A percentile compares a stretch with the other conserved stretches of the same genome.
Conservation (phyloP, 148 eudicot species). For the Heliosperma pusillum region DNA sequence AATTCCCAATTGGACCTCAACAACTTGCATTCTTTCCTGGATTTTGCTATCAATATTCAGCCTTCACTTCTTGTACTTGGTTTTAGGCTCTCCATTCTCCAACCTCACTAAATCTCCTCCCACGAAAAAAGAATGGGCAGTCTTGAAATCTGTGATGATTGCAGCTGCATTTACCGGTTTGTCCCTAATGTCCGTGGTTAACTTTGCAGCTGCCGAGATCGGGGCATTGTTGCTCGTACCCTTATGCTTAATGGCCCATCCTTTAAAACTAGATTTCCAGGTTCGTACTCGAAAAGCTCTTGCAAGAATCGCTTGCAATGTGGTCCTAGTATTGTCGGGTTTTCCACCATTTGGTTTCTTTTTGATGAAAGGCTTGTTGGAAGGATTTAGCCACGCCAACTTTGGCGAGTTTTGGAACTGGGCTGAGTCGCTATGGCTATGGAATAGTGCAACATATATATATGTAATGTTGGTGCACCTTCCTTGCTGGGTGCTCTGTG, state of each 20-base stretch:
- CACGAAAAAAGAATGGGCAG: slow-evolving; percentile 53
- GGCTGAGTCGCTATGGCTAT: slow-evolving; percentile 75
- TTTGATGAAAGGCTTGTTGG: slow-evolving; percentile 46
- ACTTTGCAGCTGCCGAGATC: slow-evolving; percentile 89
- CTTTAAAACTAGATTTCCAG: slow-evolving; percentile 45
- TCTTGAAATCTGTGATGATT: slow-evolving; percentile 70
- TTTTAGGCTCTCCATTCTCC: slow-evolving; percentile 50
- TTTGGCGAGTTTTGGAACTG: slow-evolving; percentile 80
- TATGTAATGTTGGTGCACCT: slow-evolving; percentile 72
- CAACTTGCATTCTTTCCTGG: slow-evolving; percentile 55
- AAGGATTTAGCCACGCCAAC: slow-evolving; percentile 36
- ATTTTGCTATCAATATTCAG: slow-evolving; percentile 41
- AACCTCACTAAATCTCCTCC: slow-evolving; percentile 21
- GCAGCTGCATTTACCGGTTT: slow-evolving; percentile 72
- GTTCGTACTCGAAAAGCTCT: slow-evolving; percentile 32
- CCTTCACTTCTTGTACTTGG: slow-evolving; percentile 39
- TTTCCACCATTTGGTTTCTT: slow-evolving; percentile 69
- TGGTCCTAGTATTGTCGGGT: slow-evolving; percentile 40
- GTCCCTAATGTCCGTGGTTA: slow-evolving; percentile 86
- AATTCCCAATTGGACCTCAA: slow-evolving; percentile 47
- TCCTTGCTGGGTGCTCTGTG: slow-evolving; percentile 87
- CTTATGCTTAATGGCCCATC: slow-evolving; percentile 68
- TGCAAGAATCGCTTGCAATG: slow-evolving; percentile 40
- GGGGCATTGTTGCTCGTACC: slow-evolving; percentile 85
- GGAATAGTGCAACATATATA: slow-evolving; percentile 92